phyloP scores from a whole-genome alignment of 441 rosid species.

The Manihot esculenta region DNA sequence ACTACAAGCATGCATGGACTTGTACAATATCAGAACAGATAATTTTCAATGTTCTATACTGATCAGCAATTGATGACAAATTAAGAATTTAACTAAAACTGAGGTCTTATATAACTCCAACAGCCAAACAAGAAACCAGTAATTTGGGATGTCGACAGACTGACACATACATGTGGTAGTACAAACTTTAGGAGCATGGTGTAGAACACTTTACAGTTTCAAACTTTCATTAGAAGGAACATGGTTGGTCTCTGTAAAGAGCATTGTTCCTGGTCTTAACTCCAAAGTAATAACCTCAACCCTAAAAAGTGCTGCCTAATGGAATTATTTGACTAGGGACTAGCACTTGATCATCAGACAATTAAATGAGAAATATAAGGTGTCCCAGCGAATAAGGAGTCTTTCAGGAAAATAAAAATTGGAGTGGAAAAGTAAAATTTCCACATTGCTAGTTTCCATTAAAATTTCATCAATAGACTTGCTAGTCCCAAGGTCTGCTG shows the following conservation, averaged over 20 bases:
- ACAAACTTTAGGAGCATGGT: background rate
- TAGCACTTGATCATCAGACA: background rate
- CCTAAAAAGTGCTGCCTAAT: background rate
- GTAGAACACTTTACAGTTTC: no score
- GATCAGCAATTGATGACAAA: background rate
- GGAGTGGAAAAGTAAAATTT: background rate
- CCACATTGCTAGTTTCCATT: background rate
- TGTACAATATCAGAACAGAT: background rate
- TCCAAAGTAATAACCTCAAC: background rate
- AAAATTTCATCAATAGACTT: background rate
- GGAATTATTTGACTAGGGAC: background rate
- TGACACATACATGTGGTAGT: background rate
- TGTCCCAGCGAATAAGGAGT: background rate
- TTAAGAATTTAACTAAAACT: background rate
- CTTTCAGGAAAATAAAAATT: background rate
- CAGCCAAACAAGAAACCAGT: background rate
- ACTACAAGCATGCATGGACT: background rate
- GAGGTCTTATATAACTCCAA: background rate
- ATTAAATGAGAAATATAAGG: background rate
- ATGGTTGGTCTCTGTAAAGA: background rate
- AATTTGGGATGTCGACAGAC: background rate
- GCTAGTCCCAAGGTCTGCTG: background rate
- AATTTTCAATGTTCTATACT: background rate
- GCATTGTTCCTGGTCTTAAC: background rate
- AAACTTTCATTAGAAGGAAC: conserved; percentile 4